Evolutionary conservation across 164 flowering plant species (phyloP).

Genomic region (Vitis cinerea): DNA sequence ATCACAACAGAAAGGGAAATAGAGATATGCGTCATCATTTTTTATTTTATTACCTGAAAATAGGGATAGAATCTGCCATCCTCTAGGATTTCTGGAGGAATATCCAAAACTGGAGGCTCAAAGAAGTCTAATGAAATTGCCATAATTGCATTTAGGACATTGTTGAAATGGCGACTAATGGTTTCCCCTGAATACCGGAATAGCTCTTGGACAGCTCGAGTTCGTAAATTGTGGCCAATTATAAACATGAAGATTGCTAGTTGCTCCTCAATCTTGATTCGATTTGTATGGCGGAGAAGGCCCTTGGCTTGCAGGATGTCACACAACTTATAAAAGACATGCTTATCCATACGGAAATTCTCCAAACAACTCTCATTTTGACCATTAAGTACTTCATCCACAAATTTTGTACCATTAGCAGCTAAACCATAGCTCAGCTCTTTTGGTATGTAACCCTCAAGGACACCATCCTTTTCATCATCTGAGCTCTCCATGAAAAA

Average conservation of each 20-base stretch:
- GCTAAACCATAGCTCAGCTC: conserved; percentile 18
- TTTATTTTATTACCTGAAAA: conserved; percentile 30
- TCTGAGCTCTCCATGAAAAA: conserved; percentile 48
- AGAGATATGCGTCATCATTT: neutral
- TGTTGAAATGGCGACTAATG: conserved; percentile 69
- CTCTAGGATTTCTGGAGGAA: conserved; percentile 41
- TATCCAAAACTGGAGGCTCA: conserved; percentile 33
- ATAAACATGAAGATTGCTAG: conserved; percentile 60
- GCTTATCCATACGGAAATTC: conserved; percentile 65
- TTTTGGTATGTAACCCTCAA: conserved; percentile 24
- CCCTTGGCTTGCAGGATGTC: conserved; percentile 49
- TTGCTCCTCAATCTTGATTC: conserved; percentile 64
- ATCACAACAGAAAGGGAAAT: neutral
- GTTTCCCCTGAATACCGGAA: conserved; percentile 64
- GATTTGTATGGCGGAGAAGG: conserved; percentile 48
- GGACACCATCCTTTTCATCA: conserved; percentile 43
- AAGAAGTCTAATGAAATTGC: conserved; percentile 51
- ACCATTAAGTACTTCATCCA: conserved; percentile 55
- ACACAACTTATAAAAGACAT: conserved; percentile 48
- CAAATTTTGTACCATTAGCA: conserved; percentile 37
- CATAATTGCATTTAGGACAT: conserved; percentile 57
- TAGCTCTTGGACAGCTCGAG: conserved; percentile 55
- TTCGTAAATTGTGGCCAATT: conserved; percentile 55
- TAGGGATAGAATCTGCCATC: conserved; percentile 56
- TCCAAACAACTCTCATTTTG: conserved; percentile 42